A percentile compares a stretch with the other conserved stretches of the same genome.
phyloP scores from a whole-genome alignment of 2,329 filamentous ascomycete genomes.

The Xylaria sp. region DNA sequence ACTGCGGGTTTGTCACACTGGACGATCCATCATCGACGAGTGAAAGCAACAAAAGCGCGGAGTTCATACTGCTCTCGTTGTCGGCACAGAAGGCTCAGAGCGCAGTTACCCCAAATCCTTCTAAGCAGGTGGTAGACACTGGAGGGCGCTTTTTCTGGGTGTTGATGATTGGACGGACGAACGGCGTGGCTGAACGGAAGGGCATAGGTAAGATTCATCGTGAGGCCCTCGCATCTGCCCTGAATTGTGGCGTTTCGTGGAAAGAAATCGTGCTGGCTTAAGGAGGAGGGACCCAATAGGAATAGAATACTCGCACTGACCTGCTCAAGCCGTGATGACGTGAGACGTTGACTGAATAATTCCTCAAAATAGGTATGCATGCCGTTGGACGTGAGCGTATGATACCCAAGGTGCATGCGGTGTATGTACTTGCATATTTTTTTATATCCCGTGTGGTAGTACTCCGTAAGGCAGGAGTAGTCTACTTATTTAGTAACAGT shows the following conservation, averaged over 20 bases:
- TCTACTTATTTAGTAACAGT: not conserved
- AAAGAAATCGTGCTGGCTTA: constrained; percentile 36
- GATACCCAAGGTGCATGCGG: not conserved
- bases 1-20: constrained; percentile 36
- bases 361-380: not conserved
- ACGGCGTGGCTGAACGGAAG: constrained; percentile 37
- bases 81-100: constrained; percentile 31
- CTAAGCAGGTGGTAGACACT: not conserved
- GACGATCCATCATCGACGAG: constrained; percentile 21
- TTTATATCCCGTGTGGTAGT: not conserved
- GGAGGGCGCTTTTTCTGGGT: constrained; percentile 37
- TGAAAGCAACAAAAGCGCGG: constrained; percentile 10
- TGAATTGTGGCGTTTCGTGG: constrained; percentile 29
- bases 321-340: constrained; percentile 3
- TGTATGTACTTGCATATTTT: not conserved
- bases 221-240: constrained; percentile 23
- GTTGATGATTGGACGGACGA: constrained; percentile 34
- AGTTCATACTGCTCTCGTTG: constrained; percentile 36
- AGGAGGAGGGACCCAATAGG: not conserved
- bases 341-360: constrained; percentile 1
- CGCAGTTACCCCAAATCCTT: not conserved
- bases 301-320: constrained; percentile 3
- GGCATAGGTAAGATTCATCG: constrained; percentile 38
- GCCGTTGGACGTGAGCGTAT: not conserved
- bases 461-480: no score